These are phyloP conservation scores for sweet orange (Citrus sinensis) DNA, from an alignment of 345 rosid species.

Conservation along the genomic window DNA sequence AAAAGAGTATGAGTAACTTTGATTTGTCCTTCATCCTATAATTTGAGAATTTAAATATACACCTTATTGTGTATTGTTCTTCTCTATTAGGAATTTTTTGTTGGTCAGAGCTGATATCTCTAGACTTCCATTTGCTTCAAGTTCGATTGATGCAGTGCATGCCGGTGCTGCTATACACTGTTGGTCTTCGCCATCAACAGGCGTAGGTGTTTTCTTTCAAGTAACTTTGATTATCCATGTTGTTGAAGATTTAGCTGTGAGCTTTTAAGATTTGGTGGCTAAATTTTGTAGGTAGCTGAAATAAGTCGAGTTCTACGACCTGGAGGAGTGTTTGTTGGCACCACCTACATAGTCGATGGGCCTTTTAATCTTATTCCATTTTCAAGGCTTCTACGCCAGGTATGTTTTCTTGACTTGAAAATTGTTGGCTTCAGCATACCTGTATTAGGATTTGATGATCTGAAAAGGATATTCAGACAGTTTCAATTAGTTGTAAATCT, in stretches of 20 bases:
- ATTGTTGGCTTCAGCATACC: slow-evolving; percentile 2
- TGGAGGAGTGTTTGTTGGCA: slow-evolving; percentile 84
- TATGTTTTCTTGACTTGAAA: slow-evolving; percentile 21
- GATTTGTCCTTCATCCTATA: neutral
- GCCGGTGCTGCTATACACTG: slow-evolving; percentile 95
- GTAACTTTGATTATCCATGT: neutral
- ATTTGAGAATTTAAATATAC: slow-evolving; percentile 3
- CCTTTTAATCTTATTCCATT: slow-evolving; percentile 49
- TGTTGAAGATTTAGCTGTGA: neutral
- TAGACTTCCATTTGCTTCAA: slow-evolving; percentile 69
- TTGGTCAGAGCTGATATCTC: slow-evolving; percentile 90
- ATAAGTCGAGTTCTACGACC: slow-evolving; percentile 83
- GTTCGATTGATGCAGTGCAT: slow-evolving; percentile 82
- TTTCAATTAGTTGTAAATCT: neutral
- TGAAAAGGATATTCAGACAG: neutral
- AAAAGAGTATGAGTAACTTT: slow-evolving; percentile 49
- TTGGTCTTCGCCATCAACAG: slow-evolving; percentile 89
- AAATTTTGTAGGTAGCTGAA: slow-evolving; percentile 63
- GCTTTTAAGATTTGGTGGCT: neutral
- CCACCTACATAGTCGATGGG: slow-evolving; percentile 64
- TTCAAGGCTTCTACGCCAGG: slow-evolving; percentile 53
- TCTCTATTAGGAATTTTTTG: slow-evolving; percentile 50
- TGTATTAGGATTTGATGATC: neutral
- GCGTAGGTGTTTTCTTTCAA: slow-evolving; percentile 38
- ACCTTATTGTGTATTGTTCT: slow-evolving; percentile 4